A percentile compares a stretch with the other conserved stretches of the same genome.
phyloP scores from a whole-genome alignment of 441 rosid species.

The Raphanus hybrid region DNA sequence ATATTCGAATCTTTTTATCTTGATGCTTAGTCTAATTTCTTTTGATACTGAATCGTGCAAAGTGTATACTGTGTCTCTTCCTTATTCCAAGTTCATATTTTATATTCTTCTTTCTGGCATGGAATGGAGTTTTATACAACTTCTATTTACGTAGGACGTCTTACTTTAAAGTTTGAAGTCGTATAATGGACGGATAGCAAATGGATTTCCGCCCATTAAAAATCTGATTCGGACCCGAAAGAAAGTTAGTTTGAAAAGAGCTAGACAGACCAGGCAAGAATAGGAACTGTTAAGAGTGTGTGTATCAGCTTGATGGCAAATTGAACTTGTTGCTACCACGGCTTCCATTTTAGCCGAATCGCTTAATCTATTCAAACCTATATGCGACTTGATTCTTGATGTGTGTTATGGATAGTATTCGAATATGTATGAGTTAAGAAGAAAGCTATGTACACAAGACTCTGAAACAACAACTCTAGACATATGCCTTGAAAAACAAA shows the following conservation, averaged over 20 bases:
- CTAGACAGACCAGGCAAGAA: background rate
- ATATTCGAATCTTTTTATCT: conserved; percentile 25
- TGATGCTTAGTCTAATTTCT: background rate
- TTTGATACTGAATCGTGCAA: background rate
- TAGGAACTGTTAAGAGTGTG: background rate
- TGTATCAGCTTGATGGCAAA: background rate
- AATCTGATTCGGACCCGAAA: background rate
- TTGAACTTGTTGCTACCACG: background rate
- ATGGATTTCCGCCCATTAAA: background rate
- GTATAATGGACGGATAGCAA: background rate
- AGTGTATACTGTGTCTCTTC: background rate
- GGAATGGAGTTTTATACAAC: background rate
- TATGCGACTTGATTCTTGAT: background rate
- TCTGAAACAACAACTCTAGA: conserved; percentile 53
- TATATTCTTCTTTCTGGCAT: background rate
- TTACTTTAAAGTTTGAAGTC: background rate
- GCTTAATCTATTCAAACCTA: background rate
- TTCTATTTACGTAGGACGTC: background rate
- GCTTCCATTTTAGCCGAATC: background rate
- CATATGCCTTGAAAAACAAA: conserved; percentile 35
- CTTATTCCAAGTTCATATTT: too few relatives aligned
- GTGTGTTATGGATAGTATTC: background rate
- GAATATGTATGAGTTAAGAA: conserved; percentile 27
- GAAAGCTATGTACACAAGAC: conserved; percentile 59
- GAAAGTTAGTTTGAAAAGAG: background rate